Conservation (phyloP, 208 protist species). For the Kentomonas sorsogonicus region DNA sequence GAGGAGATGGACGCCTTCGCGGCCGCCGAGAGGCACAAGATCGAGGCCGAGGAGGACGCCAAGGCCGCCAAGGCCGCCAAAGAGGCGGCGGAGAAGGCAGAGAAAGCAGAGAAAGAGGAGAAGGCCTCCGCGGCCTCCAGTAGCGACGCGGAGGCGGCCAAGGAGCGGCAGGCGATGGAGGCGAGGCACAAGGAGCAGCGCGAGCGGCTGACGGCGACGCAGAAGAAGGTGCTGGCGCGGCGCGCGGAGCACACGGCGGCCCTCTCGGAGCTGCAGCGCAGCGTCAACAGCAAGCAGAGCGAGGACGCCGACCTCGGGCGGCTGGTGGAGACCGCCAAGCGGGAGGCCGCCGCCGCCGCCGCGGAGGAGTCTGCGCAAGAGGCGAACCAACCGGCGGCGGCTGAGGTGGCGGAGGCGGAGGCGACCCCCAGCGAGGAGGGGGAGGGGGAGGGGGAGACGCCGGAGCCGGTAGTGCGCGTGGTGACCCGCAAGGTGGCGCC, state of each 20-base stretch:
- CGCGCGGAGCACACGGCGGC: background rate
- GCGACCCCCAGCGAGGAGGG: background rate
- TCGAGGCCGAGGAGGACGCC: conserved; percentile 14
- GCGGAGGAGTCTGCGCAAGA: background rate
- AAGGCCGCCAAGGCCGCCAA: conserved; percentile 5
- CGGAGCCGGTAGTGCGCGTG: background rate
- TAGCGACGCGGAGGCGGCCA: background rate
- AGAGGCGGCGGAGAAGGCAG: background rate
- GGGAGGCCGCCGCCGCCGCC: background rate
- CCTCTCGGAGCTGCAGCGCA: background rate
- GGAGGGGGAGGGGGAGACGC: background rate
- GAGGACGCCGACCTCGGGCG: background rate
- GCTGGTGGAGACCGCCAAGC: background rate
- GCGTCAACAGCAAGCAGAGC: no score
- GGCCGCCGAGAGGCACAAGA: conserved; percentile 22
- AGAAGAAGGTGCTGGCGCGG: background rate
- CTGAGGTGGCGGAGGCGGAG: background rate
- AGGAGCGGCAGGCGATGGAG: background rate
- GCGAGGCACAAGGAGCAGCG: background rate
- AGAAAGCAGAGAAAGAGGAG: no score
- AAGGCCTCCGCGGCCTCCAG: background rate
- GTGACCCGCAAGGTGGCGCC: background rate
- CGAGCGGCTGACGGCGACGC: background rate
- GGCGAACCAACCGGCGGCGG: background rate
- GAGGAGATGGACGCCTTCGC: conserved; percentile 56